Percentiles rank a stretch among this genome's conserved stretches.
Evolutionary conservation across 176 grass and related monocot genomes (phyloP).

Genomic region (Tuctoria greenei): DNA sequence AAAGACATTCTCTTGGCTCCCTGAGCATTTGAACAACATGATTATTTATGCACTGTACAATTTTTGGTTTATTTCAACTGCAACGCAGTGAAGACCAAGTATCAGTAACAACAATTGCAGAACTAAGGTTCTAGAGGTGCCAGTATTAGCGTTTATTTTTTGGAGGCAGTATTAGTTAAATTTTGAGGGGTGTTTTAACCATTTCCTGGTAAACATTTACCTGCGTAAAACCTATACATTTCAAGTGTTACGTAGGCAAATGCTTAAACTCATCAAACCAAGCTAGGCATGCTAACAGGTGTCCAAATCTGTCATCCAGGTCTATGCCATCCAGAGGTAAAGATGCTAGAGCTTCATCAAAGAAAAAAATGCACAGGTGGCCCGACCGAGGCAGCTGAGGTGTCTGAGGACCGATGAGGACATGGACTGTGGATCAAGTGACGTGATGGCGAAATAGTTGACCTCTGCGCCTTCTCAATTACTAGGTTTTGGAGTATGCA

Average conservation of each 20-base stretch:
- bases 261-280: not conserved
- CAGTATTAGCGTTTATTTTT: not conserved
- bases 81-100: constrained; percentile 4
- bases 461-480: constrained; percentile 18
- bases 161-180: not conserved
- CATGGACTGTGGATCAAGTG: constrained; percentile 1
- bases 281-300: constrained; percentile 25
- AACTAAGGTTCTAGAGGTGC: not conserved
- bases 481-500: constrained; percentile 23
- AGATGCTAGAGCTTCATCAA: constrained; percentile 92
- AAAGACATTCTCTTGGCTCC: not conserved
- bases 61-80: not conserved
- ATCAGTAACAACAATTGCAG: not conserved
- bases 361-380: constrained; percentile 74
- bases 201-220: not conserved
- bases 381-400: constrained; percentile 37
- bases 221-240: not conserved
- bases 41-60: not conserved
- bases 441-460: constrained; percentile 37
- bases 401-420: constrained; percentile 44
- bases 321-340: constrained; percentile 80
- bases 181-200: not conserved
- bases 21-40: constrained; percentile 10
- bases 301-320: constrained; percentile 46
- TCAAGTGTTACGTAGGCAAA: constrained; percentile 6